Evolutionary conservation across 2,329 filamentous ascomycete species (phyloP), one percentile per base, ranked within the genome.

Genomic region (Colletotrichum sp.): DNA sequence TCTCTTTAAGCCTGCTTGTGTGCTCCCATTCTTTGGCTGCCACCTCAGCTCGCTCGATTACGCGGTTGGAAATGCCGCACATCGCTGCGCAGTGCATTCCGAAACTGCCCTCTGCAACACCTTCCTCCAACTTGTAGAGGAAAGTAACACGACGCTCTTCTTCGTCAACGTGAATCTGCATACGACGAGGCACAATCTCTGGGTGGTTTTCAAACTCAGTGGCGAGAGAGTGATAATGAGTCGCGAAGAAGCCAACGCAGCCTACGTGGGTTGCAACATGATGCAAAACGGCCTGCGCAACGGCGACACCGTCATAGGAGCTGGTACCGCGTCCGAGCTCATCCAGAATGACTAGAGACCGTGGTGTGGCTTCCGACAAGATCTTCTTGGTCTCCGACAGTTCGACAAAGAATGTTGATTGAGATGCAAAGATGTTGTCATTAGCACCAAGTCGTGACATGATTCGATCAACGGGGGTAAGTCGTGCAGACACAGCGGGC

Each of bases 31-130:
- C 95, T 79, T 90, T 93, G 2, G 97, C 97, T 8, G 97, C 97
- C 26, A 93, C 91, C 84, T 99, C 97, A 0, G 97, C 97, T 26
- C 94, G 88, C 82, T 96, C 93, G 77, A 99, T 95, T 18, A 99
- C 93, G 71, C 93, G 93, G 60, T 88, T 88, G 0, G 95, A 92
- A 78, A 99, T 99, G 1, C 97, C 97, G 80, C 97, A 99, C 97
- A 99, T 99, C 76, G 95, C 94, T 1, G 97, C 97, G 82, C 97
- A 99, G 84, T 99, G 97, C 97, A 99, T 99, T 80, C 97, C 97
- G 82, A 99, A 99, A 81, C 95, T 98, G 18, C 97, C 97, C 84
- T 99, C 96, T 0, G 97, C 97, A 12, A 99, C 95, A 3, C 97
- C 97, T 16, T 95, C 92, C 84, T 99, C 97, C 0, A 99, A 91